A percentile compares a stretch with the other conserved stretches of the same genome.
phyloP scores from a whole-genome alignment of 306 rosid genomes.

The Cicer yamashitae region DNA sequence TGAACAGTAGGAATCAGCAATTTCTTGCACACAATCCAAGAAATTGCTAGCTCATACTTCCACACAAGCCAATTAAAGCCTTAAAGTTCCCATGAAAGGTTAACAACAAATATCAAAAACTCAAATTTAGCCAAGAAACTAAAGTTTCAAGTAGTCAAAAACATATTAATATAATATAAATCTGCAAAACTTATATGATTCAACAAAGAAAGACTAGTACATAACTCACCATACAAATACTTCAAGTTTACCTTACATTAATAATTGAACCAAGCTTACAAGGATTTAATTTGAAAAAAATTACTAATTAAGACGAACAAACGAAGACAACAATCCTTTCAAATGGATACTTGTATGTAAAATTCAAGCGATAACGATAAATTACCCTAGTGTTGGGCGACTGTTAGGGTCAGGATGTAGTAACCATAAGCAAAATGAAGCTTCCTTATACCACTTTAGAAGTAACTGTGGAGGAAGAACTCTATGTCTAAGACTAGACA shows the following conservation, averaged over 20 bases:
- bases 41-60: too few species aligned
- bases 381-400: conserved; percentile 85
- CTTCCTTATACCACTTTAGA: conserved; percentile 96
- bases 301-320: background rate
- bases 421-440: conserved; percentile 94
- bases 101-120: background rate
- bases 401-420: conserved; percentile 90
- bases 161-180: background rate
- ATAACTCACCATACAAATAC: conserved; percentile 23
- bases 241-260: conserved; percentile 15
- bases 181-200: conserved; percentile 12
- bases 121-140: background rate
- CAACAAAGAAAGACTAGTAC: conserved; percentile 2
- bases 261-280: background rate
- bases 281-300: conserved; percentile 16
- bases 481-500: conserved; percentile 94
- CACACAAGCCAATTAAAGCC: too few species aligned
- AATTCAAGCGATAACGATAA: conserved; percentile 34
- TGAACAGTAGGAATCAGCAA: too few species aligned
- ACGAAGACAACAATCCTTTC: background rate
- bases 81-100: too few species aligned
- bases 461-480: conserved; percentile 99
- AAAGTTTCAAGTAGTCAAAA: conserved; percentile 4
- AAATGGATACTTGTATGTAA: conserved; percentile 24
- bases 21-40: too few species aligned